A percentile compares a stretch with the other conserved stretches of the same genome.
These are phyloP conservation scores for Ophiosphaerella korrae DNA, from an alignment of 2,329 filamentous ascomycete genomes.

Conservation along the genomic window DNA sequence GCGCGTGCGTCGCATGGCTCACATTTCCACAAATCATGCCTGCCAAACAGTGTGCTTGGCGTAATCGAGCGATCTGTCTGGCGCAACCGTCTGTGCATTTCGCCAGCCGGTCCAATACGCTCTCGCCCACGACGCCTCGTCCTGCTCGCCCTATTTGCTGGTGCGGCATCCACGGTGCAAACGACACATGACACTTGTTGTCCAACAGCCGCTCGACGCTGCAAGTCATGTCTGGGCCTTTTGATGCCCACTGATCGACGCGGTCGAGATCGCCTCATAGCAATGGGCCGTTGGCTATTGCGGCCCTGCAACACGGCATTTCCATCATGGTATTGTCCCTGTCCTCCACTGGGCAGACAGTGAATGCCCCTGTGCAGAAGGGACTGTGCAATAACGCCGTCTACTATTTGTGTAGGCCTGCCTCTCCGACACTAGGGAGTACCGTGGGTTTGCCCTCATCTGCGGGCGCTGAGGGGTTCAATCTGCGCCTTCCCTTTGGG, in stretches of 20 bases:
- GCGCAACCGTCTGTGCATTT: conserved; percentile 31
- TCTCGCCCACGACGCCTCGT: conserved; percentile 21
- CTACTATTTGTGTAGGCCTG: no score
- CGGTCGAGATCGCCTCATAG: conserved; percentile 24
- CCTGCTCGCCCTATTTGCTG: conserved; percentile 22
- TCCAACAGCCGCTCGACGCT: conserved; percentile 26
- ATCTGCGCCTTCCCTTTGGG: conserved; percentile 22
- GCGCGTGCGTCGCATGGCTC: neutral
- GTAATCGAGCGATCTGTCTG: conserved; percentile 35
- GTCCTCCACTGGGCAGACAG: neutral
- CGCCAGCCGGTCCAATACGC: conserved; percentile 17
- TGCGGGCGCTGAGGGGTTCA: conserved; percentile 22
- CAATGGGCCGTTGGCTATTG: conserved; percentile 4
- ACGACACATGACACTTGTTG: conserved; percentile 22
- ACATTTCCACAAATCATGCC: conserved; percentile 4
- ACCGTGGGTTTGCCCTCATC: neutral
- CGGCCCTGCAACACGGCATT: neutral
- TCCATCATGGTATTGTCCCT: neutral
- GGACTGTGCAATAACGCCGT: no score
- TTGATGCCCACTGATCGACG: conserved; percentile 14
- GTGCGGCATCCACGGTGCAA: conserved; percentile 23
- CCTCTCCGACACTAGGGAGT: no score
- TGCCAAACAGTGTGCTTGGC: conserved; percentile 26
- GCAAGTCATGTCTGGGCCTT: conserved; percentile 32
- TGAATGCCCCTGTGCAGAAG: no score